phyloP scores from a whole-genome alignment of 2,329 filamentous ascomycete species.

The Leptographium flavum region DNA sequence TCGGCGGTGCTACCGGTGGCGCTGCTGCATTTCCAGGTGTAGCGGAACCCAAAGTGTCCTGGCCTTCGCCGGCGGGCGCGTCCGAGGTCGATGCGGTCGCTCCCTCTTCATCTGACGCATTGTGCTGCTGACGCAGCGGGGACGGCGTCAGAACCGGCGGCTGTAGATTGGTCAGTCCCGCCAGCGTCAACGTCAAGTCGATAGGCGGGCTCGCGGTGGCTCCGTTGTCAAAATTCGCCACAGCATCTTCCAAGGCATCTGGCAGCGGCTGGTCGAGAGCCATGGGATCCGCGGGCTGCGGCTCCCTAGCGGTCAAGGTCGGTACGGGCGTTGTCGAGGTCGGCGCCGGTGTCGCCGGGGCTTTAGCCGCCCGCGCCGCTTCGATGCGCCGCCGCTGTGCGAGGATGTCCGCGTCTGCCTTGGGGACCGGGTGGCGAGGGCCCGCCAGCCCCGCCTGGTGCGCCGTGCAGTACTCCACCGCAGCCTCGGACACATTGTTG shows the following conservation, averaged over 20 bases:
- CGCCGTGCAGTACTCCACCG: slow-evolving; percentile 62
- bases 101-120: not conserved
- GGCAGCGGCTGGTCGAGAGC: slow-evolving; percentile 15
- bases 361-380: slow-evolving; percentile 8
- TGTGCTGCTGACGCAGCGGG: not conserved
- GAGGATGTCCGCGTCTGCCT: slow-evolving; percentile 31
- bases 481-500: slow-evolving; percentile 45
- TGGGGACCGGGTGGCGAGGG: slow-evolving; percentile 52
- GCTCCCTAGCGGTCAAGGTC: not conserved
- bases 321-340: not conserved
- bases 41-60: no score
- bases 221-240: no score
- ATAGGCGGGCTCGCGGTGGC: no score
- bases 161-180: not conserved
- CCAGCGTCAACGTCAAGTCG: not conserved
- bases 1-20: no score
- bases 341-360: not conserved
- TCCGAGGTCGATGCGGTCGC: not conserved
- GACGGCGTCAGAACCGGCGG: not conserved
- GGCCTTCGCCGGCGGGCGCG: no score
- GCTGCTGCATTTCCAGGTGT: no score
- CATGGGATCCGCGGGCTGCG: slow-evolving; percentile 16
- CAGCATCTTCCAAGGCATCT: no score
- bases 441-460: slow-evolving; percentile 43
- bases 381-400: slow-evolving; percentile 7